These are phyloP conservation scores for Arachnomyces sp. DNA, from an alignment of 2,329 filamentous ascomycete genomes.

Conservation along the genomic window DNA sequence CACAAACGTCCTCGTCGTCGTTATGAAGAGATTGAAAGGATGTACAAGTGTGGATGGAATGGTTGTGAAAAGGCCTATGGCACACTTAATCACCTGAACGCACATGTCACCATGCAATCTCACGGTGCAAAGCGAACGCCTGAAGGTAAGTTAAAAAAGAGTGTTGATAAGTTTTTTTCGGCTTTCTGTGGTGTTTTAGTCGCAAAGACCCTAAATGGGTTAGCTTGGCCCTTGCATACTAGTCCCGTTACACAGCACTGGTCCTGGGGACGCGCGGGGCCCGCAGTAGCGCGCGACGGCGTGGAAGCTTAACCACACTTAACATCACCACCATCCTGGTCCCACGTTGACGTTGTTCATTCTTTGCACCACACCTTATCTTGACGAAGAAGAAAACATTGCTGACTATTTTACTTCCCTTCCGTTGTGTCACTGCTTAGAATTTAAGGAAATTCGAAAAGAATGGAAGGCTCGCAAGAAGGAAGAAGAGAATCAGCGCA, in stretches of 20 bases:
- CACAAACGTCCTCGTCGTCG: constrained; percentile 89
- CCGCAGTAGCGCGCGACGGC: constrained; percentile 46
- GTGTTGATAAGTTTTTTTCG: constrained; percentile 14
- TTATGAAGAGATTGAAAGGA: constrained; percentile 97
- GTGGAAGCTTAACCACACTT: constrained; percentile 39
- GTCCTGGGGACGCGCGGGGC: constrained; percentile 43
- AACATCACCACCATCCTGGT: constrained; percentile 12
- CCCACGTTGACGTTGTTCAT: background rate
- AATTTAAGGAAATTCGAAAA: constrained; percentile 98
- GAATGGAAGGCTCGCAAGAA: constrained; percentile 99
- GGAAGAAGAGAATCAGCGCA: constrained; percentile 87
- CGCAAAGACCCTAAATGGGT: constrained; percentile 32
- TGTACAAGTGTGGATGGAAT: constrained; percentile 99
- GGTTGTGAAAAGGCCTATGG: constrained; percentile 98
- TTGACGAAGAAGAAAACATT: background rate
- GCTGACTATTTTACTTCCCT: constrained; percentile 17
- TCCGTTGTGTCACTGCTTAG: constrained; percentile 45
- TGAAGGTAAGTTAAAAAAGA: constrained; percentile 44
- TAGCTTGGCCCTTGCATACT: constrained; percentile 32
- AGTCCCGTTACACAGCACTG: constrained; percentile 43
- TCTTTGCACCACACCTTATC: background rate
- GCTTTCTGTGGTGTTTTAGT: constrained; percentile 20
- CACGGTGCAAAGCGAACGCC: constrained; percentile 91
- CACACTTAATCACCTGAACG: constrained; percentile 93
- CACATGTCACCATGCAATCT: constrained; percentile 97